These are phyloP conservation scores for Dalbergia cochinchinensis DNA, from an alignment of 306 rosid species.

Conservation along the genomic window DNA sequence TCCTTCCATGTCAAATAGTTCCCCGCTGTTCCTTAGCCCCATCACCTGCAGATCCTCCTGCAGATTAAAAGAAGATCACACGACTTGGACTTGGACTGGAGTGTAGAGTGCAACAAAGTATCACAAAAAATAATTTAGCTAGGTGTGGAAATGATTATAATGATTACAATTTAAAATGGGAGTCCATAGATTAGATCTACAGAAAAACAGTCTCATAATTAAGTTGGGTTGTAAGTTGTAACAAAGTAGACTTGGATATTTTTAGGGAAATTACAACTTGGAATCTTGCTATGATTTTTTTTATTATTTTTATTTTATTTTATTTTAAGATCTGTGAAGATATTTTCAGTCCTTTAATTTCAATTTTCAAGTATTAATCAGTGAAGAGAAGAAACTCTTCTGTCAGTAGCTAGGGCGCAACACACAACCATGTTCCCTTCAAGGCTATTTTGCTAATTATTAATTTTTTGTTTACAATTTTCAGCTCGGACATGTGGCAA, in stretches of 20 bases:
- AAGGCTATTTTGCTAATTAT: not conserved
- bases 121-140: not conserved
- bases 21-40: constrained; percentile 7
- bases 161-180: not conserved
- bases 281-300: constrained; percentile 22
- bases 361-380: constrained; percentile 14
- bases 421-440: not conserved
- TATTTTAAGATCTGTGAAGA: constrained; percentile 18
- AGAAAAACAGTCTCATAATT: not conserved
- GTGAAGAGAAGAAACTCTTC: not conserved
- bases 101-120: not conserved
- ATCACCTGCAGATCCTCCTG: constrained; percentile 33
- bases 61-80: constrained; percentile 2
- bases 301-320: not conserved
- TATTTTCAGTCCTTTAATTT: not conserved
- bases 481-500: not conserved
- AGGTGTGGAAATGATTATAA: not conserved
- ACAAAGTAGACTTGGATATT: not conserved
- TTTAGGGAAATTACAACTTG: not conserved
- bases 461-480: not conserved
- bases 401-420: constrained; percentile 19
- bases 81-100: not conserved
- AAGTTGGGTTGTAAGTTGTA: not conserved
- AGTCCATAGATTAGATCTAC: not conserved
- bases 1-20: constrained; percentile 28